Evolutionary conservation across 78 protist genomes (phyloP).

Genomic region (Speleostelium caveatum): DNA sequence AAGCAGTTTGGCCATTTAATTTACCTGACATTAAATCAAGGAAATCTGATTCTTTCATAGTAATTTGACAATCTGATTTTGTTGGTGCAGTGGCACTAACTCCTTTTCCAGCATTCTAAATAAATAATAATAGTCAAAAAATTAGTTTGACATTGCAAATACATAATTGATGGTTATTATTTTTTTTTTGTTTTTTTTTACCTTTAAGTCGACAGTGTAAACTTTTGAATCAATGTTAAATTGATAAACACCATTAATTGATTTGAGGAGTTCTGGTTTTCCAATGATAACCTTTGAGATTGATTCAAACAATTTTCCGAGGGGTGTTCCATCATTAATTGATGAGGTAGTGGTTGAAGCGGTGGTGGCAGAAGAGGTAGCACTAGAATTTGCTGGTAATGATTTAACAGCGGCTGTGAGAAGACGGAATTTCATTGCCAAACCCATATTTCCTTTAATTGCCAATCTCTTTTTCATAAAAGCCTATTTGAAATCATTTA

Average conservation of each 20-base stretch:
- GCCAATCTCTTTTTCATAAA: slow-evolving; percentile 62
- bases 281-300: slow-evolving; percentile 16
- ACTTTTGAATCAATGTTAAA: slow-evolving; percentile 47
- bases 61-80: slow-evolving; percentile 79
- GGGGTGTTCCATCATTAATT: slow-evolving; percentile 56
- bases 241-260: slow-evolving; percentile 73
- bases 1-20: slow-evolving; percentile 63
- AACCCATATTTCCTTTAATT: slow-evolving; percentile 79
- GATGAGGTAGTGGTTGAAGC: slow-evolving; percentile 27
- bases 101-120: slow-evolving; percentile 65
- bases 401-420: slow-evolving; percentile 26
- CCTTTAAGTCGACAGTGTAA: slow-evolving; percentile 82
- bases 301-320: slow-evolving; percentile 50
- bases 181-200: too few relatives aligned
- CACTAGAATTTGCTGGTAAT: background rate
- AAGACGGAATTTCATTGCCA: slow-evolving; percentile 67
- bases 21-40: slow-evolving; percentile 57
- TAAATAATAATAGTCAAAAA: too few relatives aligned
- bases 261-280: slow-evolving; percentile 66
- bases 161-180: too few relatives aligned
- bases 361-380: slow-evolving; percentile 21
- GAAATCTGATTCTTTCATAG: slow-evolving; percentile 59
- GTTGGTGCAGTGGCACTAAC: slow-evolving; percentile 53
- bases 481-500: slow-evolving; percentile 5
- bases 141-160: too few relatives aligned